These are phyloP conservation scores for Violaceomyces palustris DNA, from an alignment of 1,284 basidiomycete species.

Conservation along the genomic window DNA sequence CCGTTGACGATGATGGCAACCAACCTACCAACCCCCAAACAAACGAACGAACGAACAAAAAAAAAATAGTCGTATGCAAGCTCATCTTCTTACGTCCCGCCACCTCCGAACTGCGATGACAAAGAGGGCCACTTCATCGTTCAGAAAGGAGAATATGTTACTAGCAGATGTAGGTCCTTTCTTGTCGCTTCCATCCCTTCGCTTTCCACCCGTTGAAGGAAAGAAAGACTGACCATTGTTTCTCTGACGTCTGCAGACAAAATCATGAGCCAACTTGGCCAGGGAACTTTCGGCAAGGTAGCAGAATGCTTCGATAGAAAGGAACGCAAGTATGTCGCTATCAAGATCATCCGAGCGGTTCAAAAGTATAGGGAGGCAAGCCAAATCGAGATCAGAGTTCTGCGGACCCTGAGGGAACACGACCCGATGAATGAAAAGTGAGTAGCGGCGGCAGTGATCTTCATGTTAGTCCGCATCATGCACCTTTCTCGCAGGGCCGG, in stretches of 20 bases:
- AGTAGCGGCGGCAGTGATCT: conserved; percentile 54
- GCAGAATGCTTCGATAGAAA: conserved; percentile 85
- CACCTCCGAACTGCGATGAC: conserved; percentile 46
- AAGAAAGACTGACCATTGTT: background rate
- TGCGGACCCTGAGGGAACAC: conserved; percentile 81
- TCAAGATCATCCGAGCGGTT: conserved; percentile 78
- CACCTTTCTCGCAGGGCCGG: no score
- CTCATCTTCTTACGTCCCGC: conserved; percentile 23
- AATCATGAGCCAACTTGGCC: conserved; percentile 82
- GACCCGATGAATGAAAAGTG: conserved; percentile 86
- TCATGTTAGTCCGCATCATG: conserved; percentile 8
- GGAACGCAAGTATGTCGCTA: conserved; percentile 68
- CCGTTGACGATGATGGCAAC: no score
- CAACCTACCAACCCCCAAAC: no score
- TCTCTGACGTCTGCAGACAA: conserved; percentile 52
- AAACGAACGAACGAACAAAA: no score
- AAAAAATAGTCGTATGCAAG: conserved; percentile 25
- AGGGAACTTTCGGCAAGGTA: conserved; percentile 98
- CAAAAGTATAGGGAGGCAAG: conserved; percentile 81
- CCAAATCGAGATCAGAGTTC: conserved; percentile 94
- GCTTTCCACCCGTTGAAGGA: background rate
- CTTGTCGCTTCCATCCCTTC: background rate
- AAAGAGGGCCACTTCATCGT: conserved; percentile 55
- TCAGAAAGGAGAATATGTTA: conserved; percentile 46
- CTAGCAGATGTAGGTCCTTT: conserved; percentile 27